Conservation (phyloP, 2,329 filamentous ascomycete genomes). For the Pseudocercospora eumusae region DNA sequence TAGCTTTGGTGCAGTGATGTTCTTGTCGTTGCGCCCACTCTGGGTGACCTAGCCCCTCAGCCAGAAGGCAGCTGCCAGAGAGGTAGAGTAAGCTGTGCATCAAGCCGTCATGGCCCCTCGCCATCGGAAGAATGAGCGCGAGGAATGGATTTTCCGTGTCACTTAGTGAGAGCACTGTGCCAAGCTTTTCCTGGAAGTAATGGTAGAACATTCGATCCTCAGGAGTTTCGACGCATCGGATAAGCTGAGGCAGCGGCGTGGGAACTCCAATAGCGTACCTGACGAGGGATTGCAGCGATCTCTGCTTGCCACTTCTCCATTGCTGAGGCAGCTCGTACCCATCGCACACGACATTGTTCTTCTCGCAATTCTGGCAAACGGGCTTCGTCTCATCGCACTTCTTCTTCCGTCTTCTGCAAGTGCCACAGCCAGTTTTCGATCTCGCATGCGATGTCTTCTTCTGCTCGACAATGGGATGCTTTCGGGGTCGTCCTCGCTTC, state of each 20-base stretch:
- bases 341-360: constrained; percentile 89
- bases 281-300: constrained; percentile 38
- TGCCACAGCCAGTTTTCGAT: constrained; percentile 61
- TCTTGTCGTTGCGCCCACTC: constrained; percentile 57
- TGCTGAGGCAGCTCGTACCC: constrained; percentile 84
- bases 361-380: constrained; percentile 77
- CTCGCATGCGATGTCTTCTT: constrained; percentile 75
- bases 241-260: constrained; percentile 58
- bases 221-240: constrained; percentile 76
- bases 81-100: constrained; percentile 90
- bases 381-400: constrained; percentile 58
- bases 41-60: constrained; percentile 37
- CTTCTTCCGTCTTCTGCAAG: constrained; percentile 62
- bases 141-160: constrained; percentile 83
- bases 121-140: constrained; percentile 78
- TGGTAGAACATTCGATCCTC: constrained; percentile 79
- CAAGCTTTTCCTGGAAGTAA: constrained; percentile 78
- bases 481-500: constrained; percentile 74
- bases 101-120: constrained; percentile 73
- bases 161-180: constrained; percentile 76
- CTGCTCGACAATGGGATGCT: constrained; percentile 65
- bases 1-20: constrained; percentile 54
- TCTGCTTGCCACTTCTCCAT: constrained; percentile 84
- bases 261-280: neutral
- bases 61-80: constrained; percentile 72